Evolutionary conservation across 1,284 basidiomycete species (phyloP), one percentile per base, ranked within the genome.

Genomic region (Prillingera fragicola): DNA sequence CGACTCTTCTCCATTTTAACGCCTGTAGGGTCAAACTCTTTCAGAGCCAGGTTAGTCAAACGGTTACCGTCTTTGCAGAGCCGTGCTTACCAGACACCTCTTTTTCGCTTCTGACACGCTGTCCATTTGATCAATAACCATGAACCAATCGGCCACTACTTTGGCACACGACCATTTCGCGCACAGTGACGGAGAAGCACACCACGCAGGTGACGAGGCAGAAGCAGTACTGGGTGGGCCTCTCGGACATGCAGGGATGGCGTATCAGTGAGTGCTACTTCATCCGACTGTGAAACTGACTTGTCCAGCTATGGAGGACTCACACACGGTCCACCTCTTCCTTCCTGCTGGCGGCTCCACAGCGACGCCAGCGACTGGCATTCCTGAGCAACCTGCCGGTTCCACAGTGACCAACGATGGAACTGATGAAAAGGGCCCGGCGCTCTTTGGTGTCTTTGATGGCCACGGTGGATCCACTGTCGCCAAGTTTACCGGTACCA

Each of bases 181-280:
- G 14, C 6, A 41, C 51, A 67, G 67, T 85, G 35, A 89, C 84
- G 48, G 81, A 83, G 57, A 99, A 96, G 79, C 80, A 79, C 67
- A 85, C 87, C 24, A 80, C 85, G 55, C 73, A 77, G 26, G 91
- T 89, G 45, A 78, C 78, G 60, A 83, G 94, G 32, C 62, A 55
- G 78, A 80, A 79, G 54, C 80, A 82, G 51, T 85, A 84, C 69
- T 72, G 80, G 51, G 97, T 84, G 70, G 86, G 81, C 9, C 78
- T 96, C 38, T 85, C 87, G 33, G 92, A 97, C 75, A 98, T 98
- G 95, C 95, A 99, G 73, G 95, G 95, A 59, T 99, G 95, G 95
- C 80, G 95, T 73, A 87, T 97, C 73, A 84, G 94, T 96, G 62
- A 73, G n/a, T 8, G 15, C 23, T n/a, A 13, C 8, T 18, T 8